Evolutionary conservation across 1,284 basidiomycete genomes (phyloP), one percentile per base, ranked within the genome.

Genomic region (Hemileia vastatrix): DNA sequence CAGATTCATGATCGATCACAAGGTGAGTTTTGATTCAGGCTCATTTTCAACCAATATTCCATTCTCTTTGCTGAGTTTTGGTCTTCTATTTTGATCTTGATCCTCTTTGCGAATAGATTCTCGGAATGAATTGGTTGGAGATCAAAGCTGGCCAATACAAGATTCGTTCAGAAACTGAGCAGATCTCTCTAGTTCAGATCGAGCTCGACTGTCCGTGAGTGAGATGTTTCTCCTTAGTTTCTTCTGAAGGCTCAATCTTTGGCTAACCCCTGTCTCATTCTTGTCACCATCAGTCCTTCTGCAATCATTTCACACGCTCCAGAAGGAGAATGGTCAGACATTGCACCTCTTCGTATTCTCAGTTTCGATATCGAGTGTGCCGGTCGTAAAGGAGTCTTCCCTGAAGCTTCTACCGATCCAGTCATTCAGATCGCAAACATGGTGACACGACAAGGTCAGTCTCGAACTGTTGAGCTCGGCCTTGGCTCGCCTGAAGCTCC

Each of bases 291-390:
- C 54, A 68, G 67, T 36, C 65, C 62, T 24, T 68, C 71, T 31
- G 70, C 68, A 18, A 57, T 75, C 49, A 18, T 68, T 33, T 72
- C 72, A 4, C 68, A 72, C 53, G 69, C 67, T 21, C 72, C 73
- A 4, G 71, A 71, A 40, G 72, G 68, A 56, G 73, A 75, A 40
- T 75, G 72, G 71, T 68, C 71, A 49, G 69, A 72, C 55, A 65
- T 74, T 21, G 73, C 73, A 2, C 73, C 73, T 9, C 67, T 75
- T 4, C 71, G 73, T 44, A 72, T 73, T 36, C 64, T 75, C 50
- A 74, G 73, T 58, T 75, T 75, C 61, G 73, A 75, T 59, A 75
- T 75, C 55, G 73, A 75, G 54, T 75, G 73, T 45, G 73, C 73
- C 3, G 73, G 73, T n/a, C 68, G 73, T 52, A 75, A 75, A 49